Base-by-base conservation (phyloP, 257 asterid species). In the Gentiana macrophylla region DNA sequence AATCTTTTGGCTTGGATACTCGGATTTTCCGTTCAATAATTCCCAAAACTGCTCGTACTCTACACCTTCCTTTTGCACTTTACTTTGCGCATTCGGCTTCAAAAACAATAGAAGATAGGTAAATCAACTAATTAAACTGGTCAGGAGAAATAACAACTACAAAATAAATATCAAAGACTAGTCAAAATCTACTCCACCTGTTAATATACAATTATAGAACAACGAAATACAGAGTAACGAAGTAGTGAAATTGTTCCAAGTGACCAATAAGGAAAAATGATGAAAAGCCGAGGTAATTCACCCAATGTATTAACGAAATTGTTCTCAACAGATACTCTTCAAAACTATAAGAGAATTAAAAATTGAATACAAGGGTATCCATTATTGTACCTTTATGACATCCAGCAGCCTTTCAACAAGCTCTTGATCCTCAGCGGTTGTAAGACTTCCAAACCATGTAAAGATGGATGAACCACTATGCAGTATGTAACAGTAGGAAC, bases 1-100 rank as follows among this genome's bases (percentile, higher is more conserved):
- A 56, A 93, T 77, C 80, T 84, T 93, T 73, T 82, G 95, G 84
- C 94, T 82, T n/a, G 86, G 83, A 72, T 93, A 93, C 80, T 89
- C 97, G 35, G 92, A 80, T 74, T 93, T 93, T 62, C 99, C 99
- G 54, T 94, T 80, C 73, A 93, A 73, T 68, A 93, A 74, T 46
- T 89, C 95, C 99, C 99, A 93, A 57, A 93, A 89, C 70, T 84
- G 99, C 66, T 93, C 97, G 52, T 87, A 70, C 62, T 93, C 99
- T 34, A 86, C 79, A 63, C 99, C 97, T 86, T 93, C 99, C 55
- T 93, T 93, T 62, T 78, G 95, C 72, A 83, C 72, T 70, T 80
- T 93, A 38, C 92, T 68, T 75, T 93, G 99, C 74, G 65, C 65
- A 59, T 93, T 80, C 56, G 99, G 99, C 99, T 93, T 94, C 79